Base-by-base conservation (phyloP, 345 rosid species). In the Arabis hirsuta region DNA sequence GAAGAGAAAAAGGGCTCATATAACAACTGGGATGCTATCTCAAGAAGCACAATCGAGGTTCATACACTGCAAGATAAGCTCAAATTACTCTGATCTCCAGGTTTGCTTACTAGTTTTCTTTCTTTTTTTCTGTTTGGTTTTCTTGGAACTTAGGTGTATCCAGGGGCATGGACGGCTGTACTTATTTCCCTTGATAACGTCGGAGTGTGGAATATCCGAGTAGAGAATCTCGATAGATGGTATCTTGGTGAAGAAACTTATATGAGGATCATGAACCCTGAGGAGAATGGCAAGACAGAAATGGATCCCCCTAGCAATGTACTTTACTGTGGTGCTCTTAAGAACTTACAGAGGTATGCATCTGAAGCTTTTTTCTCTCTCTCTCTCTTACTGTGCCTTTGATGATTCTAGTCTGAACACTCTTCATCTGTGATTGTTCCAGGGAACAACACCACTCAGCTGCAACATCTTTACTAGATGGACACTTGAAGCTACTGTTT, bases 181-280 rank as follows among this genome's bases (percentile, higher is more conserved):
- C 80, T 83, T 12, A 67, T 83, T 7, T 91, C 97, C 29, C 88
- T 95, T 4, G 99, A 95, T 62, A 91, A 88, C 69, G 90, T 76
- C 3, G 99, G 99, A 52, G 83, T 86, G 22, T 95, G 99, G 99
- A 89, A 91, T 82, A 79, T 91, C 12, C 82, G 99, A 78, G 84
- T 81, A 12, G 99, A 95, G 74, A 95, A 91, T 76, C 89, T 95
- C 12, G 96, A 95, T 69, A 81, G 96, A 73, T 88, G 96, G 96
- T 84, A 91, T 79, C 87, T 95, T 4, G 99, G 99, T 14, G 89
- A 84, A 73, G 96, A 95, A 82, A 91, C 99, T 20, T 95, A 95
- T 38, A 88, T 91, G 91, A 84, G 74, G 74, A 84, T 95, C 44
- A 34, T 81, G 62, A 91, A 95, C 79, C 96, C 97, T 0, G 92